phyloP scores from a whole-genome alignment of 331 rosid species.

The Malus hybrid region DNA sequence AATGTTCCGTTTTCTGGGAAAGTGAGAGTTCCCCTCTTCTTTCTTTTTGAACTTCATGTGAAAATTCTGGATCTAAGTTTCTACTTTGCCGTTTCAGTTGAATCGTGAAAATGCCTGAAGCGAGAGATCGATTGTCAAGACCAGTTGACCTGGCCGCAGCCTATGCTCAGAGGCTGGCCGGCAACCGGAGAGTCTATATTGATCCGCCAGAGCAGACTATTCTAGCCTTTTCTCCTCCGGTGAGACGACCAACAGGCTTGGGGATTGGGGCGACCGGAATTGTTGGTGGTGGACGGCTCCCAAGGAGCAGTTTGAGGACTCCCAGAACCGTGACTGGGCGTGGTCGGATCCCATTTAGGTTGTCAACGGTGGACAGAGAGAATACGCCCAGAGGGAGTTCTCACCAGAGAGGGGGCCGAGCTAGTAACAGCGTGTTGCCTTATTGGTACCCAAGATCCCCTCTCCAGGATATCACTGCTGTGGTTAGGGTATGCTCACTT shows the following conservation, averaged over 20 bases:
- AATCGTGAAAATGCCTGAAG: slow-evolving; percentile 50
- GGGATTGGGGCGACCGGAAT: slow-evolving; percentile 12
- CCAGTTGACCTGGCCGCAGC: slow-evolving; percentile 28
- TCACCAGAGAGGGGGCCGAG: slow-evolving; percentile 31
- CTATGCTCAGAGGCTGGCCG: slow-evolving; percentile 28
- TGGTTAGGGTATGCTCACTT: slow-evolving; percentile 36
- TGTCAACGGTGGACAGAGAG: slow-evolving; percentile 12
- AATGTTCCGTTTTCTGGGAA: background rate
- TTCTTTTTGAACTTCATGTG: background rate
- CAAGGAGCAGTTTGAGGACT: slow-evolving; percentile 22
- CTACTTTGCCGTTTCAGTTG: background rate
- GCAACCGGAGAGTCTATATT: background rate
- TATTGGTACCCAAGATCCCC: slow-evolving; percentile 86
- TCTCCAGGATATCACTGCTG: slow-evolving; percentile 59
- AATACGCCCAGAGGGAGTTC: slow-evolving; percentile 15
- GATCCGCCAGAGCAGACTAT: slow-evolving; percentile 10
- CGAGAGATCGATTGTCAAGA: slow-evolving; percentile 52
- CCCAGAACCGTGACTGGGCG: slow-evolving; percentile 29
- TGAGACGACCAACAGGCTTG: background rate
- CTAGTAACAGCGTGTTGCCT: slow-evolving; percentile 38
- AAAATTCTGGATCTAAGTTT: background rate
- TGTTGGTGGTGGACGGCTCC: slow-evolving; percentile 4
- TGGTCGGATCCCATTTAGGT: slow-evolving; percentile 3
- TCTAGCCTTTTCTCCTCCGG: background rate
- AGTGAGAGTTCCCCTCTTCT: background rate